A percentile compares a stretch with the other conserved stretches of the same genome.
Evolutionary conservation across 306 rosid genomes (phyloP).

Genomic region (Castanopsis chinensis): DNA sequence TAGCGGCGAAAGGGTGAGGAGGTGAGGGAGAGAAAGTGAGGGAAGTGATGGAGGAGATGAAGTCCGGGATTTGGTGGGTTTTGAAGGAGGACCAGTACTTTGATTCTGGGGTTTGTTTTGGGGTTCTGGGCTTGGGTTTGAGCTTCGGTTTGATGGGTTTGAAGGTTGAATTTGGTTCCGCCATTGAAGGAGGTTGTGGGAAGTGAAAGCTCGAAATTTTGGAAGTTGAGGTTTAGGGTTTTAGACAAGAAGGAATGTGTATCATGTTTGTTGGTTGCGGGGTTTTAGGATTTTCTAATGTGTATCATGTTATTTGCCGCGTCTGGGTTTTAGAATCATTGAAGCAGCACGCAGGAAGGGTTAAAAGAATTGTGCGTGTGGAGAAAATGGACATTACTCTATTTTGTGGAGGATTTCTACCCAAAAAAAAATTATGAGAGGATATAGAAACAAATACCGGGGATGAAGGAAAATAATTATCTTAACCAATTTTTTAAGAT

Average conservation of each 20-base stretch:
- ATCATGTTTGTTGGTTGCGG: no score
- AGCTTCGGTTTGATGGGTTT: slow-evolving; percentile 60
- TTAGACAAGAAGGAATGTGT: neutral
- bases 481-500: no score
- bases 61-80: slow-evolving; percentile 53
- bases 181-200: slow-evolving; percentile 37
- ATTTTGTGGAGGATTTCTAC: no score
- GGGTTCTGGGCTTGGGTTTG: slow-evolving; percentile 62
- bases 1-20: slow-evolving; percentile 59
- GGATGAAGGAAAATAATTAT: no score
- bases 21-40: slow-evolving; percentile 60
- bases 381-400: no score
- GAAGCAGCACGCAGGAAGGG: no score
- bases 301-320: no score
- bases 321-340: no score
- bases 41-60: slow-evolving; percentile 55
- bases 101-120: slow-evolving; percentile 61
- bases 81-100: slow-evolving; percentile 91
- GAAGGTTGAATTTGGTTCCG: slow-evolving; percentile 43
- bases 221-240: slow-evolving; percentile 33
- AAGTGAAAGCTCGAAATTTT: neutral
- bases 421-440: no score
- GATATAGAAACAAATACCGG: no score
- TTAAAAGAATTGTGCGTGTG: no score
- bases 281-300: no score